phyloP scores from a whole-genome alignment of 805 yeast genomes.

The Candida berthetii region DNA sequence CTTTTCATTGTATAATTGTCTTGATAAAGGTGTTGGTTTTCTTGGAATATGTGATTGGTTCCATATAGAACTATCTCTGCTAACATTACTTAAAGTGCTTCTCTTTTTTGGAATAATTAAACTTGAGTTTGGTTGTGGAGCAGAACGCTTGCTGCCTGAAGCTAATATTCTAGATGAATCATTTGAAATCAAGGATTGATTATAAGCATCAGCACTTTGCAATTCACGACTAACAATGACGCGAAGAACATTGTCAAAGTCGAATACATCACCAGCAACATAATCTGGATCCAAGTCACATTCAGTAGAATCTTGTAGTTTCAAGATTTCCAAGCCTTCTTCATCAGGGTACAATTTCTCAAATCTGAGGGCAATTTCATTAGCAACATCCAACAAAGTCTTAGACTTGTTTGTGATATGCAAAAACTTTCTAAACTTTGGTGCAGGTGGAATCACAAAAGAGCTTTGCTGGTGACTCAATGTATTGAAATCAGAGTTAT shows the following conservation, averaged over 20 bases:
- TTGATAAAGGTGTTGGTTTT: conserved; percentile 32
- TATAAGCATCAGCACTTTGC: conserved; percentile 18
- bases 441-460: conserved; percentile 10
- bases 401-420: conserved; percentile 50
- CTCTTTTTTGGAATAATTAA: conserved; percentile 21
- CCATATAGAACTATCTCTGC: conserved; percentile 10
- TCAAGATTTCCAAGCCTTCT: conserved; percentile 45
- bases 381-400: conserved; percentile 41
- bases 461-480: conserved; percentile 3
- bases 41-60: conserved; percentile 13
- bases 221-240: conserved; percentile 38
- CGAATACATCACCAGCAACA: conserved; percentile 57
- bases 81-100: not conserved
- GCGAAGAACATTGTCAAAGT: conserved; percentile 37
- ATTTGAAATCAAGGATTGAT: not conserved
- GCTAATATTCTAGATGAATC: not conserved
- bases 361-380: conserved; percentile 51
- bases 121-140: conserved; percentile 12
- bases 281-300: conserved; percentile 83
- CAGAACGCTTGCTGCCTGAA: conserved; percentile 15
- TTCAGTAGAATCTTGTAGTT: conserved; percentile 57
- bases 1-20: conserved; percentile 26
- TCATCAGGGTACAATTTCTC: conserved; percentile 60
- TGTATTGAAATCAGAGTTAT: conserved; percentile 5
- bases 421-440: conserved; percentile 45